Percentiles rank a stretch among this genome's conserved stretches.
Conservation (phyloP, 257 asterid species). For the Prunella vulgaris region DNA sequence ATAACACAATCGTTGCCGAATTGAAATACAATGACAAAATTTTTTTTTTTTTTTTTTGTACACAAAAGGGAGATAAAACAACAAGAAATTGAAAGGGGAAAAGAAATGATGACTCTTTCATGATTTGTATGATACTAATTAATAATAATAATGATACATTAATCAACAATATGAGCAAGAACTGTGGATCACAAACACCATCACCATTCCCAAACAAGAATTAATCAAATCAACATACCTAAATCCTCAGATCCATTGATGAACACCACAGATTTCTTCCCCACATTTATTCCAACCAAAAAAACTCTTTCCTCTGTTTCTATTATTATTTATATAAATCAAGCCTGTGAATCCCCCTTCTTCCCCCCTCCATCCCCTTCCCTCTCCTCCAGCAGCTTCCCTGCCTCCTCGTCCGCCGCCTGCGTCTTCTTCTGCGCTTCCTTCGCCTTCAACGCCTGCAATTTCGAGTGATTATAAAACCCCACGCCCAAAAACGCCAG, state of each 20-base stretch:
- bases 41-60: too few relatives aligned
- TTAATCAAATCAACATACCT: conserved; percentile 4
- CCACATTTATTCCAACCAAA: conserved; percentile 22
- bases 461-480: conserved; percentile 56
- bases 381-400: conserved; percentile 38
- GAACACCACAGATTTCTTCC: background rate
- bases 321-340: conserved; percentile 13
- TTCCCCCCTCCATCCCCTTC: conserved; percentile 25
- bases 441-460: conserved; percentile 69
- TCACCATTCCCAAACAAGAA: conserved; percentile 11
- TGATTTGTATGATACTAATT: background rate
- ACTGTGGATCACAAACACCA: conserved; percentile 17
- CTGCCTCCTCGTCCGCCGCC: conserved; percentile 43
- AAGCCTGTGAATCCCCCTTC: conserved; percentile 39
- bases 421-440: conserved; percentile 53
- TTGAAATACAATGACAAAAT: too few relatives aligned
- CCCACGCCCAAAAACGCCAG: conserved; percentile 70
- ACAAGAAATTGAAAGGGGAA: background rate
- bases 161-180: conserved; percentile 18
- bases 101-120: background rate
- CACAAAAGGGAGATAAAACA: background rate
- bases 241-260: conserved; percentile 4
- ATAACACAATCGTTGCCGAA: too few relatives aligned
- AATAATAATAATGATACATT: conserved; percentile 15
- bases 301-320: background rate